Base-by-base conservation (phyloP, 805 yeast genomes). In the Yarrowia divulgata region DNA sequence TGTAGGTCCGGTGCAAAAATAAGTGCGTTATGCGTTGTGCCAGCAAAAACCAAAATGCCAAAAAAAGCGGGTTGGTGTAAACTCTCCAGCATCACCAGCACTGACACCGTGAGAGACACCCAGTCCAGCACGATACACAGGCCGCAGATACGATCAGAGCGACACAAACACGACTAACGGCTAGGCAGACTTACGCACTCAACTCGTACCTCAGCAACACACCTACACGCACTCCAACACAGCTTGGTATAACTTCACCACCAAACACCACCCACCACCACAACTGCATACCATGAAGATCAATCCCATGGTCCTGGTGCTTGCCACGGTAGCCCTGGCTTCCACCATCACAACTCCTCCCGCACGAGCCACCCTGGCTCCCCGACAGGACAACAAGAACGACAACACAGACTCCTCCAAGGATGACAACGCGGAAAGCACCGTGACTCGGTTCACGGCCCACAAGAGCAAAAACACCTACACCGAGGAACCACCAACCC, bases 281-380 rank as follows among this genome's bases (percentile, higher is more conserved):
- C 64, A 58, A 43, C 66, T 42, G 66, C 66, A 60, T 43, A 58
- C 66, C 66, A 60, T 60, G 66, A 60, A 60, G 66, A 42, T 60
- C 66, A 45, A 57, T 29, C 63, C 52, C 66, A 60, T 43, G 52
- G 66, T 60, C 52, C 40, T 60, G 66, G 52, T 45, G 52, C 32
- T 60, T 42, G 66, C 66, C 66, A 34, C 66, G 32, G 40, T 60
- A 34, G 66, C 66, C 42, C 42, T 60, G 52, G 66, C 66, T 3
- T 18, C 66, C 52, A 60, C 66, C 35, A 60, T 60, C 66, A 60
- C 66, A 45, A 60, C 66, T 6, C 66, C 66, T 34, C 66, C 66
- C 8, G 14, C 66, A 34, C 66, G 34, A 18, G 52, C 66, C 52
- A 60, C 66, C 10, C 42, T 60, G 12, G 66, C 66, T 6, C 66